These are phyloP conservation scores for Ambrosia artemisiifolia DNA, from an alignment of 129 eudicot genomes.

Conservation along the genomic window DNA sequence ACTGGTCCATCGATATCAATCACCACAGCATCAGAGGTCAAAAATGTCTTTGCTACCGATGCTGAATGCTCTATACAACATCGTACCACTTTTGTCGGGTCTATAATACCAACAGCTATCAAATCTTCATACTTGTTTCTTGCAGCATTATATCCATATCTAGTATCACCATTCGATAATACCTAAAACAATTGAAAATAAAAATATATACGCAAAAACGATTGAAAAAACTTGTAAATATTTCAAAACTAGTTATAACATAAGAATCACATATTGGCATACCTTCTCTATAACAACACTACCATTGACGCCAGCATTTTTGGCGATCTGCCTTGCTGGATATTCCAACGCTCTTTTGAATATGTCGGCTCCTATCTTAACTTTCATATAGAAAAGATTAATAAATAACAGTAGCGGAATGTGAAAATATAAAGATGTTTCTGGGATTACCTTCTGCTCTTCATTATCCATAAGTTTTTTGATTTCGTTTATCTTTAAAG, in stretches of 20 bases:
- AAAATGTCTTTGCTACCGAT: constrained; percentile 82
- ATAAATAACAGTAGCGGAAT: not conserved
- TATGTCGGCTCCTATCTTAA: constrained; percentile 88
- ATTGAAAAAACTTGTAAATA: not conserved
- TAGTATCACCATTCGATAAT: constrained; percentile 41
- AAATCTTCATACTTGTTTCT: constrained; percentile 65
- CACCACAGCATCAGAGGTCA: constrained; percentile 83
- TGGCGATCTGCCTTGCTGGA: constrained; percentile 81
- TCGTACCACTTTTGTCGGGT: constrained; percentile 89
- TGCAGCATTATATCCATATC: constrained; percentile 85
- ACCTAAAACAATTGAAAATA: constrained; percentile 46
- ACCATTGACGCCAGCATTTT: constrained; percentile 89
- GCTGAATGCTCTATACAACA: constrained; percentile 93
- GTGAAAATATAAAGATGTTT: constrained; percentile 5
- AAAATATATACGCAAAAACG: not conserved
- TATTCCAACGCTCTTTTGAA: constrained; percentile 69
- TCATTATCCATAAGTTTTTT: constrained; percentile 71
- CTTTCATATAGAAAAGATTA: constrained; percentile 1
- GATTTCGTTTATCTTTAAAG: constrained; percentile 53
- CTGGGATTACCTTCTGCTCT: constrained; percentile 64
- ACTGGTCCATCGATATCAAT: constrained; percentile 59
- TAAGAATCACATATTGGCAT: not conserved
- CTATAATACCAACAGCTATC: constrained; percentile 73
- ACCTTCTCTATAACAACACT: constrained; percentile 76
- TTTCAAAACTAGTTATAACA: not conserved